These are phyloP conservation scores for Alternaria panax DNA, from an alignment of 2,329 filamentous ascomycete species.

Conservation along the genomic window DNA sequence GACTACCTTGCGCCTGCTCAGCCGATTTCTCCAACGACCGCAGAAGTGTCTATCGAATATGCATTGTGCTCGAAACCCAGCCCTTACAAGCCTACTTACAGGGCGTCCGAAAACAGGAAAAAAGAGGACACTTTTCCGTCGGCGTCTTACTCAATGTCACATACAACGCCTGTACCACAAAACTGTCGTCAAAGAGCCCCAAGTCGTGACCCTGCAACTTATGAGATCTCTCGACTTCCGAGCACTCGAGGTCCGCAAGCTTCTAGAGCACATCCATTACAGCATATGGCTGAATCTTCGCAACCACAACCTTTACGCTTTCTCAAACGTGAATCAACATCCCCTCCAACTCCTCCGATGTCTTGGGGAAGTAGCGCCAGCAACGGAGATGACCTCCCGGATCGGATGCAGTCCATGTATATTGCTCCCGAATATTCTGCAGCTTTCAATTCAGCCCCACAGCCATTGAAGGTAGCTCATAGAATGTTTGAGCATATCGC, in stretches of 20 bases:
- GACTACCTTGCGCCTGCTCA: constrained; percentile 15
- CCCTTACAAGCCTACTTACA: constrained; percentile 21
- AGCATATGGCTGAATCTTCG: background rate
- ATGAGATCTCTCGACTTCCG: background rate
- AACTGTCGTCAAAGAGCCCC: background rate
- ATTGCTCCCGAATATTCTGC: constrained; percentile 7
- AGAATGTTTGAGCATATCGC: constrained; percentile 17
- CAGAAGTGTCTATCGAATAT: background rate
- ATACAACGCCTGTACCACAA: constrained; percentile 1
- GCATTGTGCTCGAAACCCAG: background rate
- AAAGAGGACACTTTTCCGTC: constrained; percentile 8
- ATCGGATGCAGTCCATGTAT: constrained; percentile 22
- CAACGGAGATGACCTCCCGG: constrained; percentile 18
- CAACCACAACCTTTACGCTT: constrained; percentile 20
- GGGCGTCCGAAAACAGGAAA: constrained; percentile 7
- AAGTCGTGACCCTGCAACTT: background rate
- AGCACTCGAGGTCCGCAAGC: constrained; percentile 7
- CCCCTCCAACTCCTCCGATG: constrained; percentile 24
- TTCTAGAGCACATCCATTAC: background rate
- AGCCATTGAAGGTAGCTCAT: constrained; percentile 5
- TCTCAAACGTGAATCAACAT: constrained; percentile 6
- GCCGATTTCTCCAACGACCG: background rate
- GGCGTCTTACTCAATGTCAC: constrained; percentile 1
- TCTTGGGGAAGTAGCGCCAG: constrained; percentile 16
- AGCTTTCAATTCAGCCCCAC: constrained; percentile 8